phyloP scores from a whole-genome alignment of 148 eudicot genomes.

The Silene uniflora region DNA sequence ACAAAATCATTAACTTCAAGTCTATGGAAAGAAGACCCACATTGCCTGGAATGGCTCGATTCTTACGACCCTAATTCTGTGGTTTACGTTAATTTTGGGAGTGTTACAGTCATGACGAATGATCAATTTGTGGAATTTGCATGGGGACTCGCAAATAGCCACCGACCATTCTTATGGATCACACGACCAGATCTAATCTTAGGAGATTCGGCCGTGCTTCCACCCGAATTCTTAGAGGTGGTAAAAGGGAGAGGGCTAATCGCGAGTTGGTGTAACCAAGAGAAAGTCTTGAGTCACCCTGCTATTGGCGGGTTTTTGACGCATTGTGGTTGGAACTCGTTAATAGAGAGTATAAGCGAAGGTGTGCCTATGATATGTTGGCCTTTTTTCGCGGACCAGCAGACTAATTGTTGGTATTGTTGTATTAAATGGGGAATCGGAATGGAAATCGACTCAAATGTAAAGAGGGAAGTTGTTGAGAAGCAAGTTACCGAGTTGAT shows the following conservation, averaged over 20 bases:
- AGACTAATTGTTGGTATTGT: conserved; percentile 35
- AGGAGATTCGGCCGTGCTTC: conserved; percentile 19
- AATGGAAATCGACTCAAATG: conserved; percentile 32
- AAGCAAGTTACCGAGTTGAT: conserved; percentile 30
- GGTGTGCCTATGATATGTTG: conserved; percentile 36
- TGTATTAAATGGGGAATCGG: conserved; percentile 30
- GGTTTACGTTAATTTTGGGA: conserved; percentile 31
- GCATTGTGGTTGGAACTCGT: conserved; percentile 37
- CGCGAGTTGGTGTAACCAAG: conserved; percentile 34
- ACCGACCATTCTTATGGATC: conserved; percentile 32
- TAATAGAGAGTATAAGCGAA: conserved; percentile 16
- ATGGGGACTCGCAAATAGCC: conserved; percentile 34
- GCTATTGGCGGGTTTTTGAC: conserved; percentile 34
- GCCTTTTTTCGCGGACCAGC: conserved; percentile 40
- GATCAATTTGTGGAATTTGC: conserved; percentile 33
- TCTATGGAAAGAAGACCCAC: conserved; percentile 39
- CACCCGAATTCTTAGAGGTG: conserved; percentile 26
- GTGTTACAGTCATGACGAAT: conserved; percentile 26
- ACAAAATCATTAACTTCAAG: conserved; percentile 25
- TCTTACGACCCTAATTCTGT: conserved; percentile 10
- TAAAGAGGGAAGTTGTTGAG: conserved; percentile 26
- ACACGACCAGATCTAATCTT: conserved; percentile 27
- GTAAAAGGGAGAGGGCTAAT: conserved; percentile 12
- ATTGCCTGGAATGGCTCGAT: conserved; percentile 31
- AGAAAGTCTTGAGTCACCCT: conserved; percentile 26